Evolutionary conservation across 108 stramenopile genomes (phyloP).

Genomic region (Cyclotella sp.): DNA sequence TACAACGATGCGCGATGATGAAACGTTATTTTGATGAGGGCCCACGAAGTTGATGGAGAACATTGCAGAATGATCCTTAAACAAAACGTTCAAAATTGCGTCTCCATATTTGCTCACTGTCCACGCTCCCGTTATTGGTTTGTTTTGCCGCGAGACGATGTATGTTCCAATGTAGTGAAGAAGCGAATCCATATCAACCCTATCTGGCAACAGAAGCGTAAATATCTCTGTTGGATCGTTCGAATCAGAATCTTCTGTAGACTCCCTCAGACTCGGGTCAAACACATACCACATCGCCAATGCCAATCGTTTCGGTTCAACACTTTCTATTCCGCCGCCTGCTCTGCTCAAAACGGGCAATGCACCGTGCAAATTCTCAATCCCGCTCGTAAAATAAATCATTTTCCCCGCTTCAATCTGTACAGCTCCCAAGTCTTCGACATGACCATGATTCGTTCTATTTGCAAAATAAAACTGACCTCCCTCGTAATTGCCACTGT

Average conservation of each 20-base stretch:
- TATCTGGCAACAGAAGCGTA: constrained; percentile 26
- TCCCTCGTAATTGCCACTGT: constrained; percentile 29
- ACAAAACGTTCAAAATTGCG: constrained; percentile 25
- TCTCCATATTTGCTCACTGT: constrained; percentile 31
- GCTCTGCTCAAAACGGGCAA: constrained; percentile 20
- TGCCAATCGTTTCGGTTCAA: constrained; percentile 35
- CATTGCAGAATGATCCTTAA: constrained; percentile 49
- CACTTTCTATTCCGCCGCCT: neutral
- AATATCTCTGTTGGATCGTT: constrained; percentile 42
- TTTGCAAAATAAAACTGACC: constrained; percentile 50
- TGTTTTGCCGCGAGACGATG: constrained; percentile 64
- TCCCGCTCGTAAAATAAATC: constrained; percentile 55
- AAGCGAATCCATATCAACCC: neutral
- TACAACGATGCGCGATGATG: constrained; percentile 16
- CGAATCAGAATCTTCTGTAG: constrained; percentile 9
- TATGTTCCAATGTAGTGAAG: constrained; percentile 54
- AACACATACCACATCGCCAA: constrained; percentile 56
- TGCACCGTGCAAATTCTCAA: constrained; percentile 57
- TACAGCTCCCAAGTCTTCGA: constrained; percentile 19
- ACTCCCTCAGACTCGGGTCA: constrained; percentile 35
- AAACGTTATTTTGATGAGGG: neutral
- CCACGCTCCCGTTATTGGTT: constrained; percentile 63
- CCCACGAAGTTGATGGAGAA: constrained; percentile 38
- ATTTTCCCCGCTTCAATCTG: constrained; percentile 28
- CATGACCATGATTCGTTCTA: constrained; percentile 32